These are phyloP conservation scores for Cerrena zonata DNA, from an alignment of 1,284 basidiomycete genomes.

Conservation along the genomic window DNA sequence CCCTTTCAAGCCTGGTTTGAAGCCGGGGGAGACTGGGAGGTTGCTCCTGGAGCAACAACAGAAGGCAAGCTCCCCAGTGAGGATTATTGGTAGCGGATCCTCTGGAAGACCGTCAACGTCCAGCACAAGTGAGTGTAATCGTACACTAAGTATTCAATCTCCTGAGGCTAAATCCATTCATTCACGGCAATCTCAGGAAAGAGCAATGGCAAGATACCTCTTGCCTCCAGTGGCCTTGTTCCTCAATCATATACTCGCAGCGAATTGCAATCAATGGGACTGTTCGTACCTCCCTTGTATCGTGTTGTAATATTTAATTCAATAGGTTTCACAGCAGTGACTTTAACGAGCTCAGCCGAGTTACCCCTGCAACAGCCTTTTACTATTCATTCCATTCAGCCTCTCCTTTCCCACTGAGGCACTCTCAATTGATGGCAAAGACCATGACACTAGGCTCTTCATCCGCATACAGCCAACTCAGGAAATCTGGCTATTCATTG, in stretches of 20 bases:
- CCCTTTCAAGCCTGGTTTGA: constrained; percentile 62
- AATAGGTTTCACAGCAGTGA: constrained; percentile 35
- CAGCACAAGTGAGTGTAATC: too few relatives aligned
- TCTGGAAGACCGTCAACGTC: too few relatives aligned
- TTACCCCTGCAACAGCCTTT: constrained; percentile 53
- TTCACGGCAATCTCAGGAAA: too few relatives aligned
- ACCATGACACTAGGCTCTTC: constrained; percentile 39
- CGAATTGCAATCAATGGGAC: constrained; percentile 52
- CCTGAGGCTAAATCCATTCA: too few relatives aligned
- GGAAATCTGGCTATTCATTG: constrained; percentile 49
- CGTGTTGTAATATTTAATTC: background rate
- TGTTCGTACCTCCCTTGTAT: constrained; percentile 41
- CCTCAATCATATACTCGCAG: constrained; percentile 50
- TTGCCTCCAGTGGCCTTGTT: constrained; percentile 46
- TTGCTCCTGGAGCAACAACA: constrained; percentile 25
- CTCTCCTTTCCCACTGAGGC: constrained; percentile 8
- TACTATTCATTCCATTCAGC: constrained; percentile 60
- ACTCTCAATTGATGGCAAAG: constrained; percentile 12
- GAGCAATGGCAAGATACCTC: constrained; percentile 34
- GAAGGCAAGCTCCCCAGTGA: background rate
- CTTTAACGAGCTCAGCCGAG: constrained; percentile 47
- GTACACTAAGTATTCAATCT: too few relatives aligned
- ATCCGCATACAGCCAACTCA: constrained; percentile 49
- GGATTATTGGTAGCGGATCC: background rate
- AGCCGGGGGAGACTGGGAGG: constrained; percentile 48